Percentiles rank a stretch among this genome's conserved stretches.
These are phyloP conservation scores for Entamoeba dispar DNA, from an alignment of 208 protist species.

Conservation along the genomic window DNA sequence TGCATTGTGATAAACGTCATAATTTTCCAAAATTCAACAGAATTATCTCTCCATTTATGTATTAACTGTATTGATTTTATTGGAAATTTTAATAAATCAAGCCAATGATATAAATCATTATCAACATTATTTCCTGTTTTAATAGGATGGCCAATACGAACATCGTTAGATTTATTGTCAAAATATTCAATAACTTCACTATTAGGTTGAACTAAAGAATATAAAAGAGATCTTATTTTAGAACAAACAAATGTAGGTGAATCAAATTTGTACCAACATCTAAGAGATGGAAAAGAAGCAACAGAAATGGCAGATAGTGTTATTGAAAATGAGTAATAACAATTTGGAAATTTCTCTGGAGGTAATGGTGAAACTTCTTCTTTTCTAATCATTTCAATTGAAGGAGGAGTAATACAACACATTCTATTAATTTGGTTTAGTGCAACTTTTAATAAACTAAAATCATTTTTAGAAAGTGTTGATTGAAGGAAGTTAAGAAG, in stretches of 20 bases:
- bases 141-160: background rate
- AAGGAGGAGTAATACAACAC: background rate
- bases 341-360: background rate
- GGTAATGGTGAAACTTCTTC: background rate
- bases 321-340: background rate
- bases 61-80: background rate
- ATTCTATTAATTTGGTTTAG: background rate
- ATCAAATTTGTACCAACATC: background rate
- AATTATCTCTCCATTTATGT: background rate
- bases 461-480: no score
- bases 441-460: no score
- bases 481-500: no score
- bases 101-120: no score
- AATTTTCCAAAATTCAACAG: background rate
- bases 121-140: background rate
- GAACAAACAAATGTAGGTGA: background rate
- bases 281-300: background rate
- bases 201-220: background rate
- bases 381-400: background rate
- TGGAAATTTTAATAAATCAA: background rate
- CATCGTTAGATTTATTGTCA: background rate
- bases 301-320: background rate
- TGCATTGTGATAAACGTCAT: background rate
- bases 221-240: background rate
- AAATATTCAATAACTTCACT: background rate